phyloP scores from a whole-genome alignment of 1,139 yeast species.

The Sugiyamaella paludigena region DNA sequence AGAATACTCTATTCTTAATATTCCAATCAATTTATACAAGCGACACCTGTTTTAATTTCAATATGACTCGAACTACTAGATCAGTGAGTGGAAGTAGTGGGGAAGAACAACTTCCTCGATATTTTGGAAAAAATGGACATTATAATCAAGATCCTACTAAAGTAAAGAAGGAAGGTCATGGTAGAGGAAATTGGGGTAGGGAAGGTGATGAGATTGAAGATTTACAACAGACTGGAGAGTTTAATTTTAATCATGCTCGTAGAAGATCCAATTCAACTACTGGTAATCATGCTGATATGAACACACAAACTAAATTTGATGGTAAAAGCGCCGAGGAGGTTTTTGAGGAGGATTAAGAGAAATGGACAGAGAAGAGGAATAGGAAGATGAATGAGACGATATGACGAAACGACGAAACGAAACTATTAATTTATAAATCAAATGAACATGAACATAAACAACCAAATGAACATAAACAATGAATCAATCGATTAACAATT shows the following conservation, averaged over 20 bases:
- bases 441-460: no score
- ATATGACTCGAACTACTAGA: constrained; percentile 83
- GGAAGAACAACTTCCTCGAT: constrained; percentile 47
- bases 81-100: constrained; percentile 62
- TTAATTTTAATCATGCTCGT: constrained; percentile 40
- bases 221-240: constrained; percentile 38
- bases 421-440: no score
- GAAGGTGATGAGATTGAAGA: constrained; percentile 43
- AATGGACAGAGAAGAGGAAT: no score
- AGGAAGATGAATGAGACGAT: no score
- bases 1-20: no score
- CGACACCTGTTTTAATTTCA: constrained; percentile 9
- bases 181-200: constrained; percentile 53
- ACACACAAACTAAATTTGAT: constrained; percentile 17
- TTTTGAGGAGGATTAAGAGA: no score
- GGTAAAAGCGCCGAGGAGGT: constrained; percentile 17
- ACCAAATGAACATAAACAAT: no score
- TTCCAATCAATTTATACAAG: no score
- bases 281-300: constrained; percentile 45
- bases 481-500: no score
- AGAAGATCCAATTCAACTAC: constrained; percentile 50
- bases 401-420: no score
- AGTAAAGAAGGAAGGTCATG: constrained; percentile 82
- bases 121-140: constrained; percentile 74
- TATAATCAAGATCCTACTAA: constrained; percentile 66